Evolutionary conservation across 1,284 basidiomycete species (phyloP), one percentile per base, ranked within the genome.

Genomic region (Exsudoporus floridanus): DNA sequence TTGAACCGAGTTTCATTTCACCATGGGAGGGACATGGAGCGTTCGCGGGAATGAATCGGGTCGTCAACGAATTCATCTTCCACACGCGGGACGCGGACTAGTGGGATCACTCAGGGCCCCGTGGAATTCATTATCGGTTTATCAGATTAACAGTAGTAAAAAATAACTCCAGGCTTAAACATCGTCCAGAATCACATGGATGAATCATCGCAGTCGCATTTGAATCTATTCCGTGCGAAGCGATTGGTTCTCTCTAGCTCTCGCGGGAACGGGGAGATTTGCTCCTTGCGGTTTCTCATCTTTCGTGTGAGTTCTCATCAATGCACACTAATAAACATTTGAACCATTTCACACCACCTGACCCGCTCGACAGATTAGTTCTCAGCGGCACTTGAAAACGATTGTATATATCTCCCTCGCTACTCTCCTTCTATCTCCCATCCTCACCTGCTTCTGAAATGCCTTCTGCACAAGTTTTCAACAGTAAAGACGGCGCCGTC

Each of bases 381-480:
- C 49, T 55, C 62, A 64, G 69, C 69, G 66, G 65, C 18, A 57
- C 55, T 64, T 70, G 57, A 65, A 70, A 66, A 43, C 16, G 49
- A 23, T n/a, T 46, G 33, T 40, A 56, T 53, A 57, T 47, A 14
- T 33, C 44, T 5, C 43, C 46, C 18, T n/a, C 23, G 36, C 35
- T 50, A 38, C 37, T 52, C 45, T 39, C 25, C 43, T 4, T 25
- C 35, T 46, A 34, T 47, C 41, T 28, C 34, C 27, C 62, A 41
- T 53, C 53, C 23, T 47, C 35, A 6, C 46, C 39, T 16, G 18
- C 37, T 9, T 42, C 40, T 33, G 58, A 39, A 40, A 90, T 90
- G 88, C 83, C 87, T 60, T 81, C 87, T 59, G 60, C 80, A 53
- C 78, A 84, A 69, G 82, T 86, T 37, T 73, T 78, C 65, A 70